Evolutionary conservation across 306 rosid species (phyloP).

Genomic region (Sphenostylis stenocarpa): DNA sequence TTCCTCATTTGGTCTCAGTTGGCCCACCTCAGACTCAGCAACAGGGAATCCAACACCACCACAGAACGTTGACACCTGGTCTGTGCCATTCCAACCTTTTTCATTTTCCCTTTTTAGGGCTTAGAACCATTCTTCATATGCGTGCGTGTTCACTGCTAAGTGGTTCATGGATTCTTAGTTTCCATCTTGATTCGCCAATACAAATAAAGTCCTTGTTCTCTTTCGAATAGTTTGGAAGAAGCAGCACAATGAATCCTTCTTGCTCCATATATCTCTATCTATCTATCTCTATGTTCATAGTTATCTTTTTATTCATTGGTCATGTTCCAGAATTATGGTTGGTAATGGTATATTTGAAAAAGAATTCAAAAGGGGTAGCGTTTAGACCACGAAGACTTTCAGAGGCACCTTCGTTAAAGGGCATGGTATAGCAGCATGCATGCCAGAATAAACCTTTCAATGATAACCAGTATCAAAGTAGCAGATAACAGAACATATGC

Average conservation of each 20-base stretch:
- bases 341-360: slow-evolving; percentile 36
- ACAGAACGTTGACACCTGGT: neutral
- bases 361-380: slow-evolving; percentile 28
- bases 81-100: neutral
- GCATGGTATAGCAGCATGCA: too few species aligned
- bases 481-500: slow-evolving; percentile 27
- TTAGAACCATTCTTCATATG: slow-evolving; percentile 17
- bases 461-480: neutral
- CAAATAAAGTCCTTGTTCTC: slow-evolving; percentile 26
- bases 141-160: neutral
- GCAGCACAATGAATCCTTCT: slow-evolving; percentile 3
- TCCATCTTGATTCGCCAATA: slow-evolving; percentile 33
- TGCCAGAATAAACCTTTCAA: slow-evolving; percentile 3
- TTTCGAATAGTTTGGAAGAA: neutral
- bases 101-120: slow-evolving; percentile 47
- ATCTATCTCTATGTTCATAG: neutral
- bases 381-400: slow-evolving; percentile 23
- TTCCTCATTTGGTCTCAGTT: slow-evolving; percentile 36
- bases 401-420: neutral
- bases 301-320: neutral
- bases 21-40: neutral
- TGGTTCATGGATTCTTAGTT: neutral
- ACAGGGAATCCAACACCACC: neutral
- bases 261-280: slow-evolving; percentile 1
- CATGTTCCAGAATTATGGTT: neutral